phyloP scores from a whole-genome alignment of 176 grass and related monocot species.

The Oryza nivara region DNA sequence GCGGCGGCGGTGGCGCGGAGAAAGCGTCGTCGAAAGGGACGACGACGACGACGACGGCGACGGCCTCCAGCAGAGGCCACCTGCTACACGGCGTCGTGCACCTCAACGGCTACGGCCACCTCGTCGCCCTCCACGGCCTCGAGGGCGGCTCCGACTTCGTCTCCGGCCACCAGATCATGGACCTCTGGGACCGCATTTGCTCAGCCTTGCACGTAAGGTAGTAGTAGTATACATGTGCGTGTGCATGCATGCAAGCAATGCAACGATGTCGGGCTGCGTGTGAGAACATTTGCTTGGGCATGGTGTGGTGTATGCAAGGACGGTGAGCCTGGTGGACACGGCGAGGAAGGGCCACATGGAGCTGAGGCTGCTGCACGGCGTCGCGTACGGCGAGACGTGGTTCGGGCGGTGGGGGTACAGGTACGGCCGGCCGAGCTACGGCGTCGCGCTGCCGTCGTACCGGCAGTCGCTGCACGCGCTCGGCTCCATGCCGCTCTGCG shows the following conservation, averaged over 20 bases:
- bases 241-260: not conserved
- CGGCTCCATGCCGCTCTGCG: slow-evolving; percentile 62
- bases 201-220: slow-evolving; percentile 69
- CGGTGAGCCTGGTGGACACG: slow-evolving; percentile 67
- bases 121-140: slow-evolving; percentile 71
- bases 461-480: slow-evolving; percentile 72
- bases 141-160: slow-evolving; percentile 78
- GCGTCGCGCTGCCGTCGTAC: slow-evolving; percentile 61
- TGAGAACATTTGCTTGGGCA: not conserved
- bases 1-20: not conserved
- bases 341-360: slow-evolving; percentile 80
- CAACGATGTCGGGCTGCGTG: not conserved
- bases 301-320: slow-evolving; percentile 48
- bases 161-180: slow-evolving; percentile 84
- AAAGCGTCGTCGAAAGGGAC: slow-evolving; percentile 44
- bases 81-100: slow-evolving; percentile 87
- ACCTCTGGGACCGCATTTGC: slow-evolving; percentile 91
- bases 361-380: slow-evolving; percentile 72
- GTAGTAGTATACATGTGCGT: slow-evolving; percentile 45
- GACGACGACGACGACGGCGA: not conserved
- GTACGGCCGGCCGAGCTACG: slow-evolving; percentile 71
- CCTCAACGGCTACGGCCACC: slow-evolving; percentile 88
- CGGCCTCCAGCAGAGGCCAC: slow-evolving; percentile 40
- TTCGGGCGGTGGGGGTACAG: slow-evolving; percentile 85
- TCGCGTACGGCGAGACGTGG: slow-evolving; percentile 83